Evolutionary conservation across 2,329 filamentous ascomycete species (phyloP), one percentile per base, ranked within the genome.

Genomic region (Chaetomium globosum): DNA sequence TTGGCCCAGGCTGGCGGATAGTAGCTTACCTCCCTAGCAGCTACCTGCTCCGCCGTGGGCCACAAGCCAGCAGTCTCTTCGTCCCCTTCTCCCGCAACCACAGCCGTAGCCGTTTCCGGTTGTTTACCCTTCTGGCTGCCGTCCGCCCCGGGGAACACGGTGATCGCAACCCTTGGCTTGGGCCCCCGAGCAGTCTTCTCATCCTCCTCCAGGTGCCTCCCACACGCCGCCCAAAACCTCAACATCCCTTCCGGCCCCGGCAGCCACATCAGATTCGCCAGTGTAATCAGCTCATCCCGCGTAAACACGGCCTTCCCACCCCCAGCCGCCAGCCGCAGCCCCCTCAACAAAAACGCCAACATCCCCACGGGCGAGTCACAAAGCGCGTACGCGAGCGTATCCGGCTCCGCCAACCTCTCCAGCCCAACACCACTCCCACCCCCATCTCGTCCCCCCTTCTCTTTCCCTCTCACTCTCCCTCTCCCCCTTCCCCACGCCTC

Each of bases 181-280:
- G 21, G 30, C 16, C 33, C 31, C 46, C 31, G n/a, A 36, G 28
- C 64, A 13, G 66, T 68, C 36, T 69, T 73, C 65, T 73, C 67
- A 30, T 72, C 69, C 31, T 72, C 69, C 4, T 63, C 61, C 1
- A 71, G 71, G 52, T 79, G 74, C n/a, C 75, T 74, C 19, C 75
- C 74, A 48, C 80, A 81, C 43, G 80, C 74, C 7, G 82, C 79
- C 83, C 82, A 85, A 63, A 83, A 88, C 30, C 86, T 78, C 69
- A 89, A 75, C 3, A 81, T 82, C 1, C 82, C 82, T 71, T 90
- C 87, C 0, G 87, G 87, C 0, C 87, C 88, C 0, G 88, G 87
- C 0, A 90, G 75, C 88, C 88, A 90, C 26, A 86, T 83, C 31
- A 89, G 76, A 73, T 85, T 83, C 1, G 85, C 83, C 70, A 88